phyloP scores from a whole-genome alignment of 2,329 filamentous ascomycete species.

The Neofusicoccum sp. region DNA sequence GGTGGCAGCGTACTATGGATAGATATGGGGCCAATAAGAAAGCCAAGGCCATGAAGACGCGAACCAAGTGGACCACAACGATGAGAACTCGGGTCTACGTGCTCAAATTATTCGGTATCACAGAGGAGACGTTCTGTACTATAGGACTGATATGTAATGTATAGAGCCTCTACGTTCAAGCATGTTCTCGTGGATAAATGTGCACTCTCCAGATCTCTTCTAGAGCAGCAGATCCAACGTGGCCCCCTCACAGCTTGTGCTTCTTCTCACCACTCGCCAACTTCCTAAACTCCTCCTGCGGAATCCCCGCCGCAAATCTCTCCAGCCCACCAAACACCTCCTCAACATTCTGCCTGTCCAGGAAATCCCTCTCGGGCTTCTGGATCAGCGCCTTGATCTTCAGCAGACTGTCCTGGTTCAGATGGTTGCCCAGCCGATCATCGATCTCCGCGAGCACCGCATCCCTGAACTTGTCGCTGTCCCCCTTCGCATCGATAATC shows the following conservation, averaged over 20 bases:
- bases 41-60: too few relatives aligned
- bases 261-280: conserved; percentile 86
- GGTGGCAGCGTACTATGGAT: too few relatives aligned
- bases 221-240: neutral
- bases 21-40: too few relatives aligned
- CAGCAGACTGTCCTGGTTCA: conserved; percentile 76
- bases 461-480: conserved; percentile 69
- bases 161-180: too few relatives aligned
- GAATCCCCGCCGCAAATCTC: conserved; percentile 76
- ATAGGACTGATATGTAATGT: too few relatives aligned
- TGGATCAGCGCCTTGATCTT: conserved; percentile 85
- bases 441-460: conserved; percentile 79
- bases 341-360: conserved; percentile 76
- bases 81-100: too few relatives aligned
- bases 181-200: too few relatives aligned
- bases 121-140: too few relatives aligned
- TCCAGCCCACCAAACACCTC: conserved; percentile 88
- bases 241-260: conserved; percentile 72
- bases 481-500: conserved; percentile 66
- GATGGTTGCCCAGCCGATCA: conserved; percentile 75
- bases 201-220: neutral
- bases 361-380: conserved; percentile 68
- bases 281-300: conserved; percentile 86
- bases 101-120: too few relatives aligned
- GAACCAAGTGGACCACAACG: too few relatives aligned